These are phyloP conservation scores for Vickermania spadyakhi DNA, from an alignment of 208 protist genomes.

Conservation along the genomic window DNA sequence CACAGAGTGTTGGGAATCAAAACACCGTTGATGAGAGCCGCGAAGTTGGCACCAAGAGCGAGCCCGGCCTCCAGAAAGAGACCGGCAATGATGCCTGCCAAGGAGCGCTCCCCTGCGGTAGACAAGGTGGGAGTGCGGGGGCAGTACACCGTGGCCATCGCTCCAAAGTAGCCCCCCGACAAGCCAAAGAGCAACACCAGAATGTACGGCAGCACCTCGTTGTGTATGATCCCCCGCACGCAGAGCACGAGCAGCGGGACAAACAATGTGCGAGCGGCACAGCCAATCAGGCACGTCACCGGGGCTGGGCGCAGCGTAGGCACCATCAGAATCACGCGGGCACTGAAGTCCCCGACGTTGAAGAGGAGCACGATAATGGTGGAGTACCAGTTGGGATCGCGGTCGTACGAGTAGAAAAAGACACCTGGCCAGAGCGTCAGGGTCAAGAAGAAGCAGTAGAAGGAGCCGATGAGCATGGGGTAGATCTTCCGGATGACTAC, in stretches of 20 bases:
- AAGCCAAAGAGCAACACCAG: conserved; percentile 41
- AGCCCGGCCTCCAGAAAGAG: too few relatives aligned
- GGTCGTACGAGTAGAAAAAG: conserved; percentile 42
- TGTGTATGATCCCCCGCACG: conserved; percentile 38
- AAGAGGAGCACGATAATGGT: conserved; percentile 59
- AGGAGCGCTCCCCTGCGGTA: conserved; percentile 42
- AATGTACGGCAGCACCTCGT: conserved; percentile 32
- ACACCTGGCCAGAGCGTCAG: conserved; percentile 25
- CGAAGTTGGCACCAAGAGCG: too few relatives aligned
- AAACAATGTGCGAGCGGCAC: conserved; percentile 37
- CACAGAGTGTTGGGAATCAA: too few relatives aligned
- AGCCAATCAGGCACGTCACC: conserved; percentile 21
- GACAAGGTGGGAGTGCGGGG: conserved; percentile 25
- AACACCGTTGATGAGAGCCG: too few relatives aligned
- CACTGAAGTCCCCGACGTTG: conserved; percentile 59
- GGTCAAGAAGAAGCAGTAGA: conserved; percentile 18
- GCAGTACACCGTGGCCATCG: conserved; percentile 68
- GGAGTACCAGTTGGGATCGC: conserved; percentile 48
- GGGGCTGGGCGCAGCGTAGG: conserved; percentile 36
- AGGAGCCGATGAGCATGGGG: conserved; percentile 17
- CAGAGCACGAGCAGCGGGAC: conserved; percentile 72
- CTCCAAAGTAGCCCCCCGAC: conserved; percentile 71
- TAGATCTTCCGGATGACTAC: conserved; percentile 19
- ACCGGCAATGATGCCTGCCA: too few relatives aligned
- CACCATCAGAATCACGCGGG: conserved; percentile 33